Evolutionary conservation across 108 stramenopile genomes (phyloP).

Genomic region (Bacterosira constricta): DNA sequence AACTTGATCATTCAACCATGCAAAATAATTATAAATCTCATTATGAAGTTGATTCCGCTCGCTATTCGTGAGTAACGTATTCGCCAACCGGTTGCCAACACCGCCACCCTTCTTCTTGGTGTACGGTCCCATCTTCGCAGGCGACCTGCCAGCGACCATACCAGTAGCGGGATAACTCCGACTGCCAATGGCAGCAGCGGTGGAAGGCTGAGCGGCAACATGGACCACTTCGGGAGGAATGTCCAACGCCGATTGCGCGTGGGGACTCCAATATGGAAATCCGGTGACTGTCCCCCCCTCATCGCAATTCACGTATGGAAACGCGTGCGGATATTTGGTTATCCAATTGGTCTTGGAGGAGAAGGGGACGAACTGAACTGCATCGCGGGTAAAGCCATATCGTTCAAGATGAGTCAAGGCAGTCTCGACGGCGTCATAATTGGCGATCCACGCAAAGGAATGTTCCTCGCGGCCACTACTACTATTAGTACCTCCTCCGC

Average conservation of each 20-base stretch:
- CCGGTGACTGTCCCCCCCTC: background rate
- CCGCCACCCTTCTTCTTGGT: too few species aligned
- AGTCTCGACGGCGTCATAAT: background rate
- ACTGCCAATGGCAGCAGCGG: background rate
- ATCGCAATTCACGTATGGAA: conserved; percentile 9
- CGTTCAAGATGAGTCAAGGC: background rate
- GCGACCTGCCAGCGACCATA: too few species aligned
- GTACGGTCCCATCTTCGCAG: too few species aligned
- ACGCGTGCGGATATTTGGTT: conserved; percentile 11
- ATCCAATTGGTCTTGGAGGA: conserved; percentile 9
- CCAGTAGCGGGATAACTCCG: too few species aligned
- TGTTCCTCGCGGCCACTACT: conserved; percentile 11
- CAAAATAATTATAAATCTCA: conserved; percentile 18
- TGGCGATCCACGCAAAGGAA: conserved; percentile 17
- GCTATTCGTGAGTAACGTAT: background rate
- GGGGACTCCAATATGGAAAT: conserved; percentile 12
- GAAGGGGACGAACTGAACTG: conserved; percentile 4
- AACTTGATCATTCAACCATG: conserved; percentile 1
- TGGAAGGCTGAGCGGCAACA: background rate
- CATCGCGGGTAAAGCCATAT: background rate
- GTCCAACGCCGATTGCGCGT: background rate
- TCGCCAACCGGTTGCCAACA: background rate
- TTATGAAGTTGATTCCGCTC: conserved; percentile 8
- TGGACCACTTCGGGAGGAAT: conserved; percentile 21
- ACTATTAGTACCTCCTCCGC: background rate